Evolutionary conservation across 176 grass and related monocot genomes (phyloP).

Genomic region (Rhipidocladum racemiflorum): DNA sequence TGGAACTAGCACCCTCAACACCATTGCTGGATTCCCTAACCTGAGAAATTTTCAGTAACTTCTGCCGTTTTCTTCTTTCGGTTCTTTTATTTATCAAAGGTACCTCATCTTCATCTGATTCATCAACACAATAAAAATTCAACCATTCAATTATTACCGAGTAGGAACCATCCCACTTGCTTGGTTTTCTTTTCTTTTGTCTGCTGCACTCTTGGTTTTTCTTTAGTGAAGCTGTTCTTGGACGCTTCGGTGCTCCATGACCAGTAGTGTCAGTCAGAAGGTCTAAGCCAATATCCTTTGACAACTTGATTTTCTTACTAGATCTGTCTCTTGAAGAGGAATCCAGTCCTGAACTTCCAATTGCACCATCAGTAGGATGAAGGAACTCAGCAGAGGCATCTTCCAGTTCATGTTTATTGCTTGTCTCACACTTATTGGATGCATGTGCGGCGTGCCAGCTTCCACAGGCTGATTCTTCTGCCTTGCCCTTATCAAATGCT

Average conservation of each 20-base stretch:
- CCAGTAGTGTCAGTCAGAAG: not conserved
- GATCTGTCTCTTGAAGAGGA: slow-evolving; percentile 23
- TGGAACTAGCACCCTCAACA: slow-evolving; percentile 3
- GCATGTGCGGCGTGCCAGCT: slow-evolving; percentile 15
- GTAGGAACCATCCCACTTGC: slow-evolving; percentile 30
- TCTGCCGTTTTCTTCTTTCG: slow-evolving; percentile 49
- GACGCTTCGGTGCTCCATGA: slow-evolving; percentile 37
- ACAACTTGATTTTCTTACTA: slow-evolving; percentile 49
- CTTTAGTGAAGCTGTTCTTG: slow-evolving; percentile 23
- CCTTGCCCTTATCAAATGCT: slow-evolving; percentile 28
- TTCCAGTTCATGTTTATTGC: slow-evolving; percentile 27
- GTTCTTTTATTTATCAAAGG: slow-evolving; percentile 67
- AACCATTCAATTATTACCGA: slow-evolving; percentile 40
- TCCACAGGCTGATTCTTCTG: slow-evolving; percentile 18
- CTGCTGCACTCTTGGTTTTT: slow-evolving; percentile 34
- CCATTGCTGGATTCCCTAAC: not conserved
- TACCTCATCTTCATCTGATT: slow-evolving; percentile 46
- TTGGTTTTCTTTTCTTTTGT: slow-evolving; percentile 47
- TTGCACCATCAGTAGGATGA: slow-evolving; percentile 1
- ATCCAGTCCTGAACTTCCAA: slow-evolving; percentile 24
- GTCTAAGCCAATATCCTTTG: slow-evolving; percentile 23
- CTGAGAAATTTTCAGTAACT: slow-evolving; percentile 29
- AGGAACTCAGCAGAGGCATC: slow-evolving; percentile 23
- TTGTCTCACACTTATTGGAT: slow-evolving; percentile 26
- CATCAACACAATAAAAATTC: slow-evolving; percentile 40